These are phyloP conservation scores for Pisolithus microcarpus DNA, from an alignment of 768 basidiomycete genomes.

Conservation along the genomic window DNA sequence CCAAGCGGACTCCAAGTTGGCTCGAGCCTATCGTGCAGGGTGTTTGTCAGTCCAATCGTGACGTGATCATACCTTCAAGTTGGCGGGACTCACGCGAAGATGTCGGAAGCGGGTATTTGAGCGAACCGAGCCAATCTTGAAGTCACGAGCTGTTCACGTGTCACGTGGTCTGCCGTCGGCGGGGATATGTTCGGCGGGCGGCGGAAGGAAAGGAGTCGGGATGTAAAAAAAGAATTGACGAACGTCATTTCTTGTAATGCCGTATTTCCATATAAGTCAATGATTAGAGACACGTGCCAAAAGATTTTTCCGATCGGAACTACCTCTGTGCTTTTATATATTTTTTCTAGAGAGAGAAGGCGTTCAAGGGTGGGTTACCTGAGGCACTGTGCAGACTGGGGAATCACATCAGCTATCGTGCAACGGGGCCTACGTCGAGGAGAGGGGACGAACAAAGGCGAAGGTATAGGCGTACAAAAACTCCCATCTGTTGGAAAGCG, in stretches of 20 bases:
- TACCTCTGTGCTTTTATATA: not conserved
- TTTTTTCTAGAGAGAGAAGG: not conserved
- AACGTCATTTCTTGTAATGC: conserved; percentile 16
- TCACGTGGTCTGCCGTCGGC: not conserved
- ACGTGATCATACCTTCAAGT: not conserved
- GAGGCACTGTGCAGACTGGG: conserved; percentile 19
- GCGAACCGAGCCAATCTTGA: conserved; percentile 22
- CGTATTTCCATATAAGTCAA: conserved; percentile 1
- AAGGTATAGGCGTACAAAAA: conserved; percentile 23
- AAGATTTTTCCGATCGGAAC: not conserved
- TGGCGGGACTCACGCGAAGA: conserved; percentile 21
- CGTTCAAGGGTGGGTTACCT: conserved; percentile 26
- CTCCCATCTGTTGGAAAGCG: conserved; percentile 29
- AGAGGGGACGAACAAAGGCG: conserved; percentile 19
- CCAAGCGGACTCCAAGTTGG: conserved; percentile 20
- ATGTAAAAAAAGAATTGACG: conserved; percentile 15
- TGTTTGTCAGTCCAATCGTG: not conserved
- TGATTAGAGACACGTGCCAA: not conserved
- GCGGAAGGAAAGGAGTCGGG: conserved; percentile 12
- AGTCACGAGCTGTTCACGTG: conserved; percentile 16
- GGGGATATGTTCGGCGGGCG: not conserved
- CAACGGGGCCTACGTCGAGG: not conserved
- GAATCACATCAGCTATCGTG: conserved; percentile 5
- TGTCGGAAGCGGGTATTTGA: conserved; percentile 13
- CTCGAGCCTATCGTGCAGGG: conserved; percentile 14